Conservation (phyloP, 163 green algal genomes). For the Trebouxiophyceae sp. region DNA sequence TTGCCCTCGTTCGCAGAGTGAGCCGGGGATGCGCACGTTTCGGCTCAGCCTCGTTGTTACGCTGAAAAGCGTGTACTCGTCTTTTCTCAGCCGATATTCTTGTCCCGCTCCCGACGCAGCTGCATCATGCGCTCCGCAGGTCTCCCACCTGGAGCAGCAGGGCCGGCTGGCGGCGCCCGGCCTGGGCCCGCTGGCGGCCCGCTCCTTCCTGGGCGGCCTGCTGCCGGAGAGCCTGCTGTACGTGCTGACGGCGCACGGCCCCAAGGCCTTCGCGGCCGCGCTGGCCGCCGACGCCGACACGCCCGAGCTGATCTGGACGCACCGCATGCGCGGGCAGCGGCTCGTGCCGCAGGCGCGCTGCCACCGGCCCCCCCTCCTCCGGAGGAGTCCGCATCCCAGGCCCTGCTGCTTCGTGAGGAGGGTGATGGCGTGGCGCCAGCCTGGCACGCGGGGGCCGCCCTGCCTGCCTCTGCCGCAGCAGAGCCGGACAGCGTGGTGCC, state of each 20-base stretch:
- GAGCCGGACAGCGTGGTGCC: too few species aligned
- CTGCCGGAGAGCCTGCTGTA: conserved; percentile 85
- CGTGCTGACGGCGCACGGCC: conserved; percentile 55
- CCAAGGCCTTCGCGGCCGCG: conserved; percentile 46
- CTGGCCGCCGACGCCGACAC: conserved; percentile 72
- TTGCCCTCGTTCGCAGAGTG: too few species aligned
- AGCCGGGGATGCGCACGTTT: too few species aligned
- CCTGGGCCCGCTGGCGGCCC: conserved; percentile 38
- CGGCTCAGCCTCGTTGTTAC: too few species aligned
- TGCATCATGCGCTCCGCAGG: too few species aligned
- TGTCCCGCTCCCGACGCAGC: too few species aligned
- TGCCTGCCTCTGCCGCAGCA: too few species aligned
- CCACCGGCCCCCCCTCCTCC: too few species aligned
- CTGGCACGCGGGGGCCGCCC: background rate
- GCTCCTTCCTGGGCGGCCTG: conserved; percentile 69
- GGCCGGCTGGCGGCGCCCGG: background rate
- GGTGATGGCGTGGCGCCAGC: background rate
- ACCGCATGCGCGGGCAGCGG: conserved; percentile 66
- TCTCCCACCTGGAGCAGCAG: conserved; percentile 37
- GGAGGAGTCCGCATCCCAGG: background rate
- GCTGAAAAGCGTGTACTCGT: too few species aligned
- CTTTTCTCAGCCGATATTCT: too few species aligned
- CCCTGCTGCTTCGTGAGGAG: background rate
- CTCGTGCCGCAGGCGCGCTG: conserved; percentile 59
- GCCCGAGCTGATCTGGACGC: conserved; percentile 89